Evolutionary conservation across 805 yeast genomes (phyloP), one percentile per base, ranked within the genome.

Genomic region (Kodamaea leandrae): DNA sequence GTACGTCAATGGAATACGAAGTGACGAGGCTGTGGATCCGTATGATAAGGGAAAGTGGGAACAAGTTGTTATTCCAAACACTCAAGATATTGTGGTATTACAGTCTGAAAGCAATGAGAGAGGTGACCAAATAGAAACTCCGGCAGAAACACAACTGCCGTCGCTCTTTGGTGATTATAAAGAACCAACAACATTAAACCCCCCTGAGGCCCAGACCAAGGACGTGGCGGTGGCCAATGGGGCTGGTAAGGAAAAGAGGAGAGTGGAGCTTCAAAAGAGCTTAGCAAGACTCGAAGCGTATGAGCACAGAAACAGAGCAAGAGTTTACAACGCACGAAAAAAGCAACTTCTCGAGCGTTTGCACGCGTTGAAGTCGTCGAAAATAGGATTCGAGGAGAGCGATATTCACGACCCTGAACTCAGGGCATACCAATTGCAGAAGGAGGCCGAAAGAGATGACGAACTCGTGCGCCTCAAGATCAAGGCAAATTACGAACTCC

Each of bases 381-480:
- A 46, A 16, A 46, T 68, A 3, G 39, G 50, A 2, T 61, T 61
- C 34, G 50, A 48, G 3, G 47, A 54, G 16, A 41, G 48, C 28
- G 36, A 44, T 9, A 51, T 63, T 6, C 39, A 46, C 8, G 68
- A 66, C 44, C 58, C 50, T 8, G 69, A 67, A 27, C 51, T 69
- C 14, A 13, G 36, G n/a, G 36, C 46, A 12, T 54, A 32, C 25
- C 50, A 53, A 25, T 41, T 48, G 4, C 19, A 44, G 18, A 43
- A 59, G 25, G 63, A 55, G 27, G 45, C 44, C 6, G 44, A 49
- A 18, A 43, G 68, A 20, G 75, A 69, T 44, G 50, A 53, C 23
- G 66, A 62, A 37, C 54, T 69, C 36, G 40, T 66, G n/a, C 52
- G 55, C 17, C 53, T 66, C 37, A 63, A 58, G 42, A 39, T 63